Conservation (phyloP, 1,284 basidiomycete species). For the Pseudozyma hubeiensis region DNA sequence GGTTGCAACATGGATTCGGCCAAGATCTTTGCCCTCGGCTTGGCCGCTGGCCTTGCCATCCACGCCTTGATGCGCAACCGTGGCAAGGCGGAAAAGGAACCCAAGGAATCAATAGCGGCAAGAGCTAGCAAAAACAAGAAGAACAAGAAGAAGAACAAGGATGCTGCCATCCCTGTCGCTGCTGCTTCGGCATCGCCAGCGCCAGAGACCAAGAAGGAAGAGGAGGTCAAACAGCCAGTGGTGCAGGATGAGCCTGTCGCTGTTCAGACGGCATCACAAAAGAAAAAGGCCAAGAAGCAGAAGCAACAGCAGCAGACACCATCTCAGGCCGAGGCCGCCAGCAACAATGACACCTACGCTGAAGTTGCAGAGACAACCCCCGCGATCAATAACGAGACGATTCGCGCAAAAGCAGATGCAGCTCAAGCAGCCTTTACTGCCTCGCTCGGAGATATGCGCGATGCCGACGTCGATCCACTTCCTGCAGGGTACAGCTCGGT, state of each 20-base stretch:
- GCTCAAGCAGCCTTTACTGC: slow-evolving; percentile 23
- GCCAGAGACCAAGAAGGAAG: neutral
- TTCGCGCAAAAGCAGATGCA: slow-evolving; percentile 26
- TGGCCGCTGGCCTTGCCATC: slow-evolving; percentile 40
- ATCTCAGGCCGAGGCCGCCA: neutral
- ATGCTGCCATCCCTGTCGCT: neutral
- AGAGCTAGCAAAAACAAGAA: slow-evolving; percentile 40
- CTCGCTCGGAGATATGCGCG: slow-evolving; percentile 44
- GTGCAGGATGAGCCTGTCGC: neutral
- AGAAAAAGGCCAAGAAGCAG: slow-evolving; percentile 21
- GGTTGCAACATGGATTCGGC: slow-evolving; percentile 33
- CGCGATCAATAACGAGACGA: slow-evolving; percentile 29
- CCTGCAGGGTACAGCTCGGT: slow-evolving; percentile 30
- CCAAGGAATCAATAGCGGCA: slow-evolving; percentile 11
- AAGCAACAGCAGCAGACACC: slow-evolving; percentile 15
- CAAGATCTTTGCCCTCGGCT: slow-evolving; percentile 48
- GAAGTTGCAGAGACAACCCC: slow-evolving; percentile 12
- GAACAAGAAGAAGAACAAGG: slow-evolving; percentile 12
- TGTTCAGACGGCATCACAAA: slow-evolving; percentile 7
- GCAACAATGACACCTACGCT: slow-evolving; percentile 18
- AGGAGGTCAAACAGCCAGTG: slow-evolving; percentile 1
- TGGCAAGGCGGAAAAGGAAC: neutral
- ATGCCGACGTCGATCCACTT: slow-evolving; percentile 38
- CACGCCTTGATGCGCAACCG: slow-evolving; percentile 30
- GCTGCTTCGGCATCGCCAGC: neutral